Evolutionary conservation across 176 grass and related monocot genomes (phyloP), one percentile per base, ranked within the genome.

Genomic region (Musa acuminata): DNA sequence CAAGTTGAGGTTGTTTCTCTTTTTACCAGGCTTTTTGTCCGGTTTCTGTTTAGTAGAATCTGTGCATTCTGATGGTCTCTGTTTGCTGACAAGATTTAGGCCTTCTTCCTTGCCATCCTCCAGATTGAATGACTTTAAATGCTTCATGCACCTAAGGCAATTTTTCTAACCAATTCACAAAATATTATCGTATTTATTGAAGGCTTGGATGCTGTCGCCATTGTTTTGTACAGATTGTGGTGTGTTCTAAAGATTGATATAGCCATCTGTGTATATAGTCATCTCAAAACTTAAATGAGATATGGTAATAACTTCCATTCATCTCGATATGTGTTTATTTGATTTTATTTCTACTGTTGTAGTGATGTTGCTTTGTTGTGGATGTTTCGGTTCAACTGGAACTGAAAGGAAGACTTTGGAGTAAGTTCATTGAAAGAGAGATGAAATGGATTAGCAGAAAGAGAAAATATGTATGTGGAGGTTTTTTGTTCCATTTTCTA

Each of bases 1-100:
- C 80, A 74, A 8, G 63, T 89, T 0, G 87, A 89, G 62, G 82
- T 66, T 49, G 63, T 75, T 13, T 48, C 16, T 48, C 8, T 81
- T 88, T 23, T 88, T 51, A 77, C 69, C 29, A 1, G 12, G 49
- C 1, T 19, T 74, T 73, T 8, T 7, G 52, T 62, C 48, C 22
- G 13, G 11, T 53, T 25, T 19, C n/a, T 11, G 0, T 48, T 68
- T 13, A 17, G 17, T 16, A 5, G 11, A 53, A 25, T 25, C 9
- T 72, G 71, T 72, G 53, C 71, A 72, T 53, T 43, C 71, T 54
- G 8, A 26, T 6, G 71, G 65, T 48, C 6, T 49, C 35, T 69
- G 6, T 17, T 16, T 50, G 43, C 27, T 69, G 14, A 49, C 14
- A 63, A 63, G 6, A 7, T 9, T 20, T 20, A 63, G 14, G 13